These are phyloP conservation scores for Alternaria ventricosa DNA, from an alignment of 2,329 filamentous ascomycete species.

Conservation along the genomic window DNA sequence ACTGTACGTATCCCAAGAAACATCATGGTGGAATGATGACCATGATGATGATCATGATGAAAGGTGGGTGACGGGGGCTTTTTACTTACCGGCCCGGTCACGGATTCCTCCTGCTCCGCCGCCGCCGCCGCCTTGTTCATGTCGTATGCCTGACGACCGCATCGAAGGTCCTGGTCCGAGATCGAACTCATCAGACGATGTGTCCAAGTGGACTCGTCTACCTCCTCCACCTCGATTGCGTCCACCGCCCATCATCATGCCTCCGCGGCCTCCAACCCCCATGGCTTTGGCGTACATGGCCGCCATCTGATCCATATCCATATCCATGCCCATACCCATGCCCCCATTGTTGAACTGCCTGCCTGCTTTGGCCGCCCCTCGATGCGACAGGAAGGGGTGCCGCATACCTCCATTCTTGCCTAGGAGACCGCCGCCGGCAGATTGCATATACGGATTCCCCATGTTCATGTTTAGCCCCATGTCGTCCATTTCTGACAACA, in stretches of 20 bases:
- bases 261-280: background rate
- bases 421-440: constrained; percentile 1
- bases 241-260: background rate
- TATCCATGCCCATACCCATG: background rate
- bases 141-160: background rate
- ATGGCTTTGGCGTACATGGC: constrained; percentile 1
- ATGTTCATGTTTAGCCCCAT: constrained; percentile 9
- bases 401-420: constrained; percentile 2
- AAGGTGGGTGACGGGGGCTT: background rate
- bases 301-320: constrained; percentile 1
- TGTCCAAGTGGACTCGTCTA: background rate
- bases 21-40: background rate
- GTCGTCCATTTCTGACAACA: constrained; percentile 10
- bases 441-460: constrained; percentile 8
- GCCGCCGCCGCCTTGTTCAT: background rate
- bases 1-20: background rate
- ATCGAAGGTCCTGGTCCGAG: background rate
- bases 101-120: background rate
- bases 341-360: background rate
- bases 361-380: background rate
- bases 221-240: constrained; percentile 2
- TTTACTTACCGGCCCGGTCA: constrained; percentile 3
- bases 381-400: constrained; percentile 7
- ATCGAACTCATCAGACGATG: constrained; percentile 9
- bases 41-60: background rate